Conservation (phyloP, 495 filamentous ascomycete genomes). For the Penicillium atrosanguineum region DNA sequence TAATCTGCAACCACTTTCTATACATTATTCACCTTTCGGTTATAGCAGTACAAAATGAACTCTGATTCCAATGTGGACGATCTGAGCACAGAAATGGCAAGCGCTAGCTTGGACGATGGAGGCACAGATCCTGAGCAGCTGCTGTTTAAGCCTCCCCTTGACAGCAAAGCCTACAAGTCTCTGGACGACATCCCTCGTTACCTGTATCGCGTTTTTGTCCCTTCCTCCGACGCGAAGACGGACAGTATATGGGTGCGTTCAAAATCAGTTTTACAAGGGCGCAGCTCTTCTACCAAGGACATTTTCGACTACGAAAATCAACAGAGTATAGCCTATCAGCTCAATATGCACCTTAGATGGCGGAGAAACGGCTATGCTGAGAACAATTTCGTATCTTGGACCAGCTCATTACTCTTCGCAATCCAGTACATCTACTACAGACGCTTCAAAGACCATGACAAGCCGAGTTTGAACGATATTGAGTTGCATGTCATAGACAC, state of each 20-base stretch:
- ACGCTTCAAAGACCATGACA: slow-evolving; percentile 5
- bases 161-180: background rate
- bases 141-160: background rate
- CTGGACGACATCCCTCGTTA: background rate
- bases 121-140: background rate
- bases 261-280: background rate
- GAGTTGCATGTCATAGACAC: slow-evolving; percentile 32
- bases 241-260: slow-evolving; percentile 19
- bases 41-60: background rate
- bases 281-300: slow-evolving; percentile 4
- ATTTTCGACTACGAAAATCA: slow-evolving; percentile 16
- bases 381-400: slow-evolving; percentile 37
- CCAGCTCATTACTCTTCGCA: slow-evolving; percentile 36
- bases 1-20: too few relatives aligned
- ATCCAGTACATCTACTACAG: slow-evolving; percentile 33
- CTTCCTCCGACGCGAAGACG: slow-evolving; percentile 5
- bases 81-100: background rate
- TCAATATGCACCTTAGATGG: slow-evolving; percentile 31
- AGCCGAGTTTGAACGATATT: slow-evolving; percentile 19
- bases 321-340: slow-evolving; percentile 11
- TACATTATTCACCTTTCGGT: too few relatives aligned
- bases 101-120: background rate
- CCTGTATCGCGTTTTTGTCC: background rate
- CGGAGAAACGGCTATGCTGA: slow-evolving; percentile 4
- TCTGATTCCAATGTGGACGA: background rate